Conservation (phyloP, 2,329 filamentous ascomycete genomes). For the Claviceps arundinis region DNA sequence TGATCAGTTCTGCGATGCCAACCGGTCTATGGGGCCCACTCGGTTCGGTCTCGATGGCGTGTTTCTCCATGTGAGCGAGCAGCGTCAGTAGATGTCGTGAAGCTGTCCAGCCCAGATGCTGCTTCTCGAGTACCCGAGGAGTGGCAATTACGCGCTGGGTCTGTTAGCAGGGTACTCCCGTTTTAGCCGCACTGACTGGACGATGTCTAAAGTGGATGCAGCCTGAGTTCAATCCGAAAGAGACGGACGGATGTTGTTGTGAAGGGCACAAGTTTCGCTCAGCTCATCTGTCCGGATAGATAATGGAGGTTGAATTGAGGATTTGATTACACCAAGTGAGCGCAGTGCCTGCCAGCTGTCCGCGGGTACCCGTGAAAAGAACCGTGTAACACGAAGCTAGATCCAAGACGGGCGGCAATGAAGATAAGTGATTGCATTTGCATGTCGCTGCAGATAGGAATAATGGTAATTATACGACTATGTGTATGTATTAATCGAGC, state of each 20-base stretch:
- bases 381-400: no score
- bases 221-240: not conserved
- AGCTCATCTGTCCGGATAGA: not conserved
- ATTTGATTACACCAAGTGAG: not conserved
- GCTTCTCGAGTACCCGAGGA: not conserved
- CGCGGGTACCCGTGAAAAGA: not conserved
- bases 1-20: slow-evolving; percentile 13
- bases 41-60: not conserved
- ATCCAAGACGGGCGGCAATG: no score
- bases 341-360: slow-evolving; percentile 2
- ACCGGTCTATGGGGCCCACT: not conserved
- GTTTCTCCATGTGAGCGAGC: not conserved
- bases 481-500: no score
- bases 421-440: no score
- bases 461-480: no score
- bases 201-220: not conserved
- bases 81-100: not conserved
- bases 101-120: not conserved
- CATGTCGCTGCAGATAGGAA: no score
- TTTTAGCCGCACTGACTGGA: not conserved
- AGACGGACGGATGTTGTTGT: not conserved
- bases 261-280: not conserved
- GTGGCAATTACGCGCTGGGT: not conserved
- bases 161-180: not conserved
- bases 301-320: not conserved